These are phyloP conservation scores for Raphanus hybrid DNA, from an alignment of 441 rosid species.

Conservation along the genomic window DNA sequence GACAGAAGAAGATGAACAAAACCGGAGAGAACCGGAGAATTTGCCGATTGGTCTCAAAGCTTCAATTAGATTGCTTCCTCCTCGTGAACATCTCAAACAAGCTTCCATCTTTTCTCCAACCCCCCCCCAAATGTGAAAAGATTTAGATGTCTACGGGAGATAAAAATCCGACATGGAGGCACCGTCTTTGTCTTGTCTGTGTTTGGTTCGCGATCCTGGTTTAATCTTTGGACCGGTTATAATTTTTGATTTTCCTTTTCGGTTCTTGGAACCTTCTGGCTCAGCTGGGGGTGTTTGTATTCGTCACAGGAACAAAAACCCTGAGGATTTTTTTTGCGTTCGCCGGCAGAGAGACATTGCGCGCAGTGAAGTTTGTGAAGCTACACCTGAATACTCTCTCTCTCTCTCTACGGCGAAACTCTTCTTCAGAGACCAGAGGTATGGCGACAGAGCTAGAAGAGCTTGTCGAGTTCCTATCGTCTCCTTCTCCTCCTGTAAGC, in stretches of 20 bases:
- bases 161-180: not conserved
- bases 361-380: not conserved
- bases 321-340: slow-evolving; percentile 29
- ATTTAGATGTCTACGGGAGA: not conserved
- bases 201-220: not conserved
- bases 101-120: slow-evolving; percentile 55
- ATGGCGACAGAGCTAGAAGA: slow-evolving; percentile 95
- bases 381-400: not conserved
- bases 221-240: not conserved
- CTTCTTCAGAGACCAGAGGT: slow-evolving; percentile 2
- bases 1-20: slow-evolving; percentile 40
- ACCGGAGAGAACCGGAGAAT: slow-evolving; percentile 50
- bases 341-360: slow-evolving; percentile 36
- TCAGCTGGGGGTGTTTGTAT: not conserved
- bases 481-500: slow-evolving; percentile 75
- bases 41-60: slow-evolving; percentile 46
- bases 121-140: not conserved
- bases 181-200: not conserved
- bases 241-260: not conserved
- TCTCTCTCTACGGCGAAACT: slow-evolving; percentile 7
- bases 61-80: slow-evolving; percentile 47
- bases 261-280: not conserved
- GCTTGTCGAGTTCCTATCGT: slow-evolving; percentile 68
- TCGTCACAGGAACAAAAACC: slow-evolving; percentile 30
- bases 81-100: slow-evolving; percentile 52